phyloP scores from a whole-genome alignment of 768 basidiomycete species.

The Zangia roseola region DNA sequence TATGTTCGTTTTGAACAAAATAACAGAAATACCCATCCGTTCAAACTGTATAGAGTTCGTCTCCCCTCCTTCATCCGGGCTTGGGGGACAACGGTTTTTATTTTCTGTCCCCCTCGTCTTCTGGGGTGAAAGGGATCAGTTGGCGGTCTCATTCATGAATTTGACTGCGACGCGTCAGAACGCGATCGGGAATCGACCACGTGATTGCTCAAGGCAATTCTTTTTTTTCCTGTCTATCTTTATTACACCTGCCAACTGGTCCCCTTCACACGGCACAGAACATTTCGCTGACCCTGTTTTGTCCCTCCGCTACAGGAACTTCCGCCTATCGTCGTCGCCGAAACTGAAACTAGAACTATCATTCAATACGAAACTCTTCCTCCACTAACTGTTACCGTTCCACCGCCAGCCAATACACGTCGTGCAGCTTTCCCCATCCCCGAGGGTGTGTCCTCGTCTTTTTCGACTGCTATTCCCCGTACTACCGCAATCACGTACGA shows the following conservation, averaged over 20 bases:
- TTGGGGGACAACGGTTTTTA: slow-evolving; percentile 79
- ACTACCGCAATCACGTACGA: slow-evolving; percentile 72
- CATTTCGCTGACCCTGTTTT: slow-evolving; percentile 34
- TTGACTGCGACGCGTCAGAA: slow-evolving; percentile 33
- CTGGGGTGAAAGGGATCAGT: slow-evolving; percentile 36
- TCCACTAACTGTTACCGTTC: slow-evolving; percentile 66
- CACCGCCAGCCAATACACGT: slow-evolving; percentile 77
- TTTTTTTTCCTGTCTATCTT: slow-evolving; percentile 30
- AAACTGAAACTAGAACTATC: slow-evolving; percentile 64
- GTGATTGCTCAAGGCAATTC: slow-evolving; percentile 34
- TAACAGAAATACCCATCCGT: slow-evolving; percentile 22
- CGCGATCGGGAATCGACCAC: slow-evolving; percentile 20
- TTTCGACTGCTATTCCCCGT: slow-evolving; percentile 62
- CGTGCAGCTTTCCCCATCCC: slow-evolving; percentile 72
- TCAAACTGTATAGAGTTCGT: slow-evolving; percentile 69
- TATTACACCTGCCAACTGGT: slow-evolving; percentile 35
- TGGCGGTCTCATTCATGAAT: slow-evolving; percentile 28
- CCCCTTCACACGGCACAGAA: slow-evolving; percentile 30
- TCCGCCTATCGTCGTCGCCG: slow-evolving; percentile 40
- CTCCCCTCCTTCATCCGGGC: slow-evolving; percentile 87
- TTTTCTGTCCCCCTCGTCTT: slow-evolving; percentile 73
- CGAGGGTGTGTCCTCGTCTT: slow-evolving; percentile 54
- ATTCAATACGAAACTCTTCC: slow-evolving; percentile 47
- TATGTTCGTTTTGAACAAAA: slow-evolving; percentile 34
- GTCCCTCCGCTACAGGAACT: slow-evolving; percentile 38